Percentiles rank a stretch among this genome's conserved stretches.
Evolutionary conservation across 2,329 filamentous ascomycete genomes (phyloP).

Genomic region (Penicillium brevicompactum): DNA sequence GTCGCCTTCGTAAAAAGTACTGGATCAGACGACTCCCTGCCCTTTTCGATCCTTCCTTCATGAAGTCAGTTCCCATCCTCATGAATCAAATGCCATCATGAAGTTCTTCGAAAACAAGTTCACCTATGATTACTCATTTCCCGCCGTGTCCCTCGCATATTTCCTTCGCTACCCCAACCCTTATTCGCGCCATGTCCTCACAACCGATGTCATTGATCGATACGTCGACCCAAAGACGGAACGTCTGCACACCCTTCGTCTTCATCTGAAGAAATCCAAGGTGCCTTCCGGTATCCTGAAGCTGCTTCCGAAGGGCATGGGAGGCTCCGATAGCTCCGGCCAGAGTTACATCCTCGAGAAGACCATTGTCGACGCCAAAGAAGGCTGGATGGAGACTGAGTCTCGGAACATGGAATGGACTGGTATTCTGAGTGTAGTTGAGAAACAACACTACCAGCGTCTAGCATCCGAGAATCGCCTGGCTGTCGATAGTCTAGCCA

Average conservation of each 20-base stretch:
- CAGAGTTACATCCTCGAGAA: slow-evolving; percentile 67
- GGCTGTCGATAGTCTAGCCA: slow-evolving; percentile 32
- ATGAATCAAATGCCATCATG: slow-evolving; percentile 41
- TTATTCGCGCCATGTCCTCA: slow-evolving; percentile 66
- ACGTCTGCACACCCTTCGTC: slow-evolving; percentile 61
- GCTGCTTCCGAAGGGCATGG: slow-evolving; percentile 60
- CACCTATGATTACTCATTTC: slow-evolving; percentile 66
- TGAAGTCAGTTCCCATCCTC: slow-evolving; percentile 4
- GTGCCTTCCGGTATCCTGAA: slow-evolving; percentile 63
- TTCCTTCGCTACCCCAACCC: slow-evolving; percentile 71
- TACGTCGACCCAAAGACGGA: slow-evolving; percentile 62
- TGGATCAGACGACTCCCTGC: slow-evolving; percentile 18
- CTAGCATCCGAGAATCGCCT: slow-evolving; percentile 32
- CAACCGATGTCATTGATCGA: slow-evolving; percentile 67
- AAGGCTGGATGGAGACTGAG: slow-evolving; percentile 69
- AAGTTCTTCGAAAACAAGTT: slow-evolving; percentile 59
- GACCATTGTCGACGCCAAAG: slow-evolving; percentile 61
- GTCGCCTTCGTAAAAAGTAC: slow-evolving; percentile 21
- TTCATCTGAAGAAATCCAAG: slow-evolving; percentile 66
- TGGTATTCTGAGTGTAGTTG: slow-evolving; percentile 64
- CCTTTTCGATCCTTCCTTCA: neutral
- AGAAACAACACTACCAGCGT: slow-evolving; percentile 60
- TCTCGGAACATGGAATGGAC: slow-evolving; percentile 68
- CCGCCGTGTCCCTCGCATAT: slow-evolving; percentile 67
- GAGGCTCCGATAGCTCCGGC: slow-evolving; percentile 59